A percentile compares a stretch with the other conserved stretches of the same genome.
Conservation (phyloP, 1,284 basidiomycete genomes). For the Cystobasidium pallidum region DNA sequence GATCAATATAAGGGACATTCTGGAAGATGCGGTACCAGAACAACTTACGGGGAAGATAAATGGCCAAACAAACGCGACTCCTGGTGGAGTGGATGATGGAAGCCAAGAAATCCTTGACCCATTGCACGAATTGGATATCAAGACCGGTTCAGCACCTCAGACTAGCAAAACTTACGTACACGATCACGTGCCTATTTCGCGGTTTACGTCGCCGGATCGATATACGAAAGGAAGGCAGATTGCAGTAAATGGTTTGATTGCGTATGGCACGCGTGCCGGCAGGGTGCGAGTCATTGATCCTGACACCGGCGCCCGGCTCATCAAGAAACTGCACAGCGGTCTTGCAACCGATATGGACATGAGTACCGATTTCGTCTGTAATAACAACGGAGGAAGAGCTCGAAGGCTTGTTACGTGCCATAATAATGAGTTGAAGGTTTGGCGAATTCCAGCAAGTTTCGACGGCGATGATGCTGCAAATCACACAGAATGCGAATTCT, state of each 20-base stretch:
- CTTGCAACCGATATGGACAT: constrained; percentile 28
- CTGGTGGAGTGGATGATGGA: background rate
- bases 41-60: background rate
- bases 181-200: constrained; percentile 15
- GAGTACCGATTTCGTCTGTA: background rate
- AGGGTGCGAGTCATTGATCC: constrained; percentile 39
- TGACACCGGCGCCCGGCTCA: constrained; percentile 21
- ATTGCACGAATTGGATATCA: background rate
- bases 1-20: background rate
- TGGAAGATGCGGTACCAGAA: background rate
- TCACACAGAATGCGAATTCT: background rate
- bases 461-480: constrained; percentile 19
- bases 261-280: constrained; percentile 34
- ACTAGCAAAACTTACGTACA: background rate
- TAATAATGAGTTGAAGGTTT: constrained; percentile 12
- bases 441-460: constrained; percentile 30
- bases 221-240: constrained; percentile 31
- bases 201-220: constrained; percentile 13
- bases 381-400: background rate
- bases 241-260: constrained; percentile 40
- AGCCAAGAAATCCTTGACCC: background rate
- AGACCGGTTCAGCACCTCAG: background rate
- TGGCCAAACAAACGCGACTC: background rate
- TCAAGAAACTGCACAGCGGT: constrained; percentile 35
- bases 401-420: constrained; percentile 13